Evolutionary conservation across 202 grass and related monocot species (phyloP).

Genomic region (Digitaria exilis): DNA sequence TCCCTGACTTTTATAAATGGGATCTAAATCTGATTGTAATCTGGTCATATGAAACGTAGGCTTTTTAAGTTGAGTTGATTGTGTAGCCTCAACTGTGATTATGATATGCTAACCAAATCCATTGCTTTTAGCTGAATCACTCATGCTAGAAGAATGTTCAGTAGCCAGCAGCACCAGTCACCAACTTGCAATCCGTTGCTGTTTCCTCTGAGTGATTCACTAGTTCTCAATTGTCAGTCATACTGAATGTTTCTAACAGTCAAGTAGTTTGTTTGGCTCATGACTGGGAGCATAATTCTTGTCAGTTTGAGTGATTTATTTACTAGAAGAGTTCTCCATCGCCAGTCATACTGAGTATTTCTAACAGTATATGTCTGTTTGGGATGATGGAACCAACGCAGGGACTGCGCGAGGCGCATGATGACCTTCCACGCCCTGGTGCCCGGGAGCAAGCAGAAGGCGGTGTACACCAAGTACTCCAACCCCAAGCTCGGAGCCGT

Average conservation of each 20-base stretch:
- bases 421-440: conserved; percentile 46
- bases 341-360: no score
- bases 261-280: no score
- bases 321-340: no score
- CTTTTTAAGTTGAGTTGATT: neutral
- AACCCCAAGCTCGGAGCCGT: conserved; percentile 48
- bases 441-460: conserved; percentile 60
- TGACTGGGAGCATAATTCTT: neutral
- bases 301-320: no score
- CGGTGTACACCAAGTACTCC: conserved; percentile 71
- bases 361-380: no score
- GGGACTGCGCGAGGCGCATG: conserved; percentile 52
- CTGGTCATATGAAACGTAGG: neutral
- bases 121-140: neutral
- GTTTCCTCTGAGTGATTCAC: neutral
- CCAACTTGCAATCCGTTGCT: neutral
- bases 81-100: neutral
- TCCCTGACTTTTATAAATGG: neutral
- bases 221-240: neutral
- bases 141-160: neutral
- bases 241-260: neutral
- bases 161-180: neutral
- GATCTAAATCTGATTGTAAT: conserved; percentile 1
- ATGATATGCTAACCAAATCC: neutral
- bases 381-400: neutral